These are phyloP conservation scores for Rhodamnia rubescens DNA, from an alignment of 345 rosid species.

Conservation along the genomic window DNA sequence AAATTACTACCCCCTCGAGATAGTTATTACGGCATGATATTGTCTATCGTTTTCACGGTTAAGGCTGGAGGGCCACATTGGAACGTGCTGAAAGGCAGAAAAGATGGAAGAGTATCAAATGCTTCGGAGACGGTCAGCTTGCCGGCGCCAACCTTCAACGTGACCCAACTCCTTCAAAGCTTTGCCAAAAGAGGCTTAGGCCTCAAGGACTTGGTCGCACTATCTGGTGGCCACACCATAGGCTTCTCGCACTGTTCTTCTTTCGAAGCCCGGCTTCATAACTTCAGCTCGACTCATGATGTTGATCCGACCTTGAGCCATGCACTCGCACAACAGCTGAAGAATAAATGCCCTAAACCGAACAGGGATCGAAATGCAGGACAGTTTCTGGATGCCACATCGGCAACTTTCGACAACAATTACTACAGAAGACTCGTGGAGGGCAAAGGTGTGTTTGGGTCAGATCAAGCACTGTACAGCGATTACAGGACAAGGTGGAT, in stretches of 20 bases:
- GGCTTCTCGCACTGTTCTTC: conserved; percentile 90
- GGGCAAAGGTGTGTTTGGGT: conserved; percentile 55
- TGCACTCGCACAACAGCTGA: conserved; percentile 29
- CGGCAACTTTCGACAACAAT: conserved; percentile 48
- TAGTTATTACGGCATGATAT: neutral
- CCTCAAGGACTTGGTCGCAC: conserved; percentile 64
- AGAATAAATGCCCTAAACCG: conserved; percentile 31
- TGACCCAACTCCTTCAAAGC: conserved; percentile 55
- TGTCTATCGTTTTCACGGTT: neutral
- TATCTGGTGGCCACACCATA: conserved; percentile 71
- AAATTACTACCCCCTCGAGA: neutral
- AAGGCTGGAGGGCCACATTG: conserved; percentile 75
- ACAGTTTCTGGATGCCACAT: conserved; percentile 49
- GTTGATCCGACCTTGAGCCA: conserved; percentile 53
- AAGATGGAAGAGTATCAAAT: conserved; percentile 63
- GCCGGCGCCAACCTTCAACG: conserved; percentile 69
- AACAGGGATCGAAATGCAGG: conserved; percentile 49
- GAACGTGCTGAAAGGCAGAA: conserved; percentile 64
- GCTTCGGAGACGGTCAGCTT: conserved; percentile 53
- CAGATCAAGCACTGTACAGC: conserved; percentile 45
- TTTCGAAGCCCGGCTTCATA: conserved; percentile 44
- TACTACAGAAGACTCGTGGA: conserved; percentile 50
- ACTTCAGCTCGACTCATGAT: conserved; percentile 44
- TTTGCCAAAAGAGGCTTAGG: conserved; percentile 56
- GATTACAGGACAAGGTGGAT: conserved; percentile 49